Evolutionary conservation across 805 yeast species (phyloP).

Genomic region (Candida tammaniensis): DNA sequence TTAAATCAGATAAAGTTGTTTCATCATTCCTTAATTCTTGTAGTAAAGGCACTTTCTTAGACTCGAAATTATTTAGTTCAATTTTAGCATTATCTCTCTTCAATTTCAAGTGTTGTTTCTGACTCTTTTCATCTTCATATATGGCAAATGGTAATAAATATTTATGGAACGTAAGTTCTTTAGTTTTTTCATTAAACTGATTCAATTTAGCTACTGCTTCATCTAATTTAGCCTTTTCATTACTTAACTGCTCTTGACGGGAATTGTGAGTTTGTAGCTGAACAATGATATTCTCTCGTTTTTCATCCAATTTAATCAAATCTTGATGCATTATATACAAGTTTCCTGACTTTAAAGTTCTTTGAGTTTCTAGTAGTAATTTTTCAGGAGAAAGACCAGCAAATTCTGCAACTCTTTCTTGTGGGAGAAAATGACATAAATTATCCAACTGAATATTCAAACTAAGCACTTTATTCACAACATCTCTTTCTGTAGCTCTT

Average conservation of each 20-base stretch:
- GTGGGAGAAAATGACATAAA: slow-evolving; percentile 91
- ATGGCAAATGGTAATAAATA: slow-evolving; percentile 42
- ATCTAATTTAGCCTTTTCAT: slow-evolving; percentile 37
- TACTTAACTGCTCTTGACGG: slow-evolving; percentile 30
- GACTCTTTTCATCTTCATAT: slow-evolving; percentile 33
- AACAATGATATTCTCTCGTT: slow-evolving; percentile 24
- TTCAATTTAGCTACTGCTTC: slow-evolving; percentile 46
- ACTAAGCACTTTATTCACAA: slow-evolving; percentile 43
- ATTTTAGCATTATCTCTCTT: slow-evolving; percentile 35
- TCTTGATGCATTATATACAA: slow-evolving; percentile 55
- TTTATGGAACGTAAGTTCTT: slow-evolving; percentile 35
- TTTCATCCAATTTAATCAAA: slow-evolving; percentile 51
- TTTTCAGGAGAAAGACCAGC: slow-evolving; percentile 77
- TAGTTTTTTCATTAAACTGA: slow-evolving; percentile 44
- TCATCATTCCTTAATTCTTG: slow-evolving; percentile 1
- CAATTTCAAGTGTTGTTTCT: slow-evolving; percentile 28
- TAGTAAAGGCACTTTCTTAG: slow-evolving; percentile 22
- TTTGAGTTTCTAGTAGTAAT: slow-evolving; percentile 70
- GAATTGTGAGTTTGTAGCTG: slow-evolving; percentile 25
- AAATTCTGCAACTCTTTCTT: slow-evolving; percentile 91
- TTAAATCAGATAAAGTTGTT: neutral
- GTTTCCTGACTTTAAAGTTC: slow-evolving; percentile 68
- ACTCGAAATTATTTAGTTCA: slow-evolving; percentile 24
- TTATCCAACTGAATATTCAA: slow-evolving; percentile 85
- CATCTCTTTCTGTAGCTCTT: slow-evolving; percentile 38